These are phyloP conservation scores for Paramarasmius palmivorus DNA, from an alignment of 1,284 basidiomycete species.

Conservation along the genomic window DNA sequence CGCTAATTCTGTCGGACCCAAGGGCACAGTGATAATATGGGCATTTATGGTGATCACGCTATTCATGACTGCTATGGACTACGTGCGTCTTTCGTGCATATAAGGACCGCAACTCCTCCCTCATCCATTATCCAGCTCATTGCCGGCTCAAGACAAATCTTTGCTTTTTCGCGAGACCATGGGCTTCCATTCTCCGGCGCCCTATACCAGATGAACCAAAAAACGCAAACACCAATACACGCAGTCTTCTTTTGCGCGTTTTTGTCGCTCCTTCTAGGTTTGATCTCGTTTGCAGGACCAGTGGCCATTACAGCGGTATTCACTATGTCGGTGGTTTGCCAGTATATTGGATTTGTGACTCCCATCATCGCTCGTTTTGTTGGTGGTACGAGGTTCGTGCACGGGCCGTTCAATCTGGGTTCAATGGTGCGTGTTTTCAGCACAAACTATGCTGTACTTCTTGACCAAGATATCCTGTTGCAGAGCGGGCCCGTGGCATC, in stretches of 20 bases:
- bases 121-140: slow-evolving; percentile 3
- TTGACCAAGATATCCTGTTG: background rate
- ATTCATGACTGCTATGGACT: slow-evolving; percentile 11
- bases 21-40: slow-evolving; percentile 12
- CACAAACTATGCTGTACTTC: background rate
- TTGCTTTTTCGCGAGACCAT: slow-evolving; percentile 12
- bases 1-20: slow-evolving; percentile 9
- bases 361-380: slow-evolving; percentile 11
- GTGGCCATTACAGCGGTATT: slow-evolving; percentile 12
- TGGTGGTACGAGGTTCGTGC: slow-evolving; percentile 12
- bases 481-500: slow-evolving; percentile 22
- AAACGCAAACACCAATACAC: slow-evolving; percentile 6
- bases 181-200: slow-evolving; percentile 7
- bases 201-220: slow-evolving; percentile 11
- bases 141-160: slow-evolving; percentile 12
- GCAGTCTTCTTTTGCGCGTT: slow-evolving; percentile 11
- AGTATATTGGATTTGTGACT: slow-evolving; percentile 14
- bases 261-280: slow-evolving; percentile 6
- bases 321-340: slow-evolving; percentile 13
- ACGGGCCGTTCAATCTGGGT: slow-evolving; percentile 22
- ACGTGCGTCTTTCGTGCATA: background rate
- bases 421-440: slow-evolving; percentile 13
- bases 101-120: background rate
- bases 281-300: slow-evolving; percentile 13
- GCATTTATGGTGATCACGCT: slow-evolving; percentile 10